Conservation (phyloP, 805 yeast species). For the Priceomyces castillae region DNA sequence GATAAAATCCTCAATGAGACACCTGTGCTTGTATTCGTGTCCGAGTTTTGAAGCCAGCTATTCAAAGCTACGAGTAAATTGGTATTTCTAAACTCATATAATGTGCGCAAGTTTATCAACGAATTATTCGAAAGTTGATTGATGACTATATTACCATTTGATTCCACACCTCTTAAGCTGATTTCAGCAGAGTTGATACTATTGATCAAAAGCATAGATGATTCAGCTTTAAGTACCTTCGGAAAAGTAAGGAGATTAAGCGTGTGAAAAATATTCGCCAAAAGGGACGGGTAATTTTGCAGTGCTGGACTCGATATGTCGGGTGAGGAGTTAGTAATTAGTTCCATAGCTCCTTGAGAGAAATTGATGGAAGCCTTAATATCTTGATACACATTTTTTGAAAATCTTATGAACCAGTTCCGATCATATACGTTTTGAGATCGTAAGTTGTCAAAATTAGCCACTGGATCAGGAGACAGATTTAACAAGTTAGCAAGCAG, state of each 20-base stretch:
- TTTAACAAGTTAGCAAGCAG: slow-evolving; percentile 21
- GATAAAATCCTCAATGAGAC: slow-evolving; percentile 29
- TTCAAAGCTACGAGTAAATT: slow-evolving; percentile 32
- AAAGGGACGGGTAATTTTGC: slow-evolving; percentile 25
- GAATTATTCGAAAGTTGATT: slow-evolving; percentile 62
- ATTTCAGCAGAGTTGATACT: slow-evolving; percentile 67
- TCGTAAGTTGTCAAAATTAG: slow-evolving; percentile 15
- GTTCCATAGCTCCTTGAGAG: slow-evolving; percentile 25
- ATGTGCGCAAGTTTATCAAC: slow-evolving; percentile 55
- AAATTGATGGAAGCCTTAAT: slow-evolving; percentile 22
- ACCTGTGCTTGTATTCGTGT: slow-evolving; percentile 28
- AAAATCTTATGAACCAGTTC: slow-evolving; percentile 27
- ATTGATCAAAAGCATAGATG: slow-evolving; percentile 43
- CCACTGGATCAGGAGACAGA: slow-evolving; percentile 4
- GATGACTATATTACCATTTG: slow-evolving; percentile 44
- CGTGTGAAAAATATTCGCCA: slow-evolving; percentile 35
- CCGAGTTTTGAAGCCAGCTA: slow-evolving; percentile 32
- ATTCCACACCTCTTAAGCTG: slow-evolving; percentile 51
- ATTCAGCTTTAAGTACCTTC: slow-evolving; percentile 33
- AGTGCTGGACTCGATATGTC: slow-evolving; percentile 13
- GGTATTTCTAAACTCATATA: slow-evolving; percentile 38
- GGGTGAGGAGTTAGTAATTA: slow-evolving; percentile 21
- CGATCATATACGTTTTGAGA: slow-evolving; percentile 13
- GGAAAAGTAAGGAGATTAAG: slow-evolving; percentile 39
- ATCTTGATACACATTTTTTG: slow-evolving; percentile 18